Percentiles rank a stretch among this genome's conserved stretches.
phyloP scores from a whole-genome alignment of 1,284 basidiomycete genomes.

The Agaricales sp. region DNA sequence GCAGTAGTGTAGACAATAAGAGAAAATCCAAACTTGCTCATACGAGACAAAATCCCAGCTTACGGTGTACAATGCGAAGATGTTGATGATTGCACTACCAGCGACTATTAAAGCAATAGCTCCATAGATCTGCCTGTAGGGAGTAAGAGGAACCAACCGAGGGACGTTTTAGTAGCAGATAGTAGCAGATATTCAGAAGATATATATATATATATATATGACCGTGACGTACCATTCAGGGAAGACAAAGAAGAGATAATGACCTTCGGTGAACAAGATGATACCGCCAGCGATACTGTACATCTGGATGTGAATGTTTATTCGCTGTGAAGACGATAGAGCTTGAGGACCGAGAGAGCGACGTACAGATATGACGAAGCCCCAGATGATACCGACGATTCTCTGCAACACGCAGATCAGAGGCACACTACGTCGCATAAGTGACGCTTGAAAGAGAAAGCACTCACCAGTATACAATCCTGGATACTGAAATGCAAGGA shows the following conservation, averaged over 20 bases:
- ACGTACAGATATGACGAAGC: constrained; percentile 49
- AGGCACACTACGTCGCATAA: neutral
- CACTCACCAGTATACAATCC: constrained; percentile 59
- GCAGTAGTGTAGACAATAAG: constrained; percentile 36
- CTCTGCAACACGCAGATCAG: constrained; percentile 36
- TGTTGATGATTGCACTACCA: constrained; percentile 43
- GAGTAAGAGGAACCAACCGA: constrained; percentile 8
- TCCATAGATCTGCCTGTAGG: constrained; percentile 61
- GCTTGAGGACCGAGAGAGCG: constrained; percentile 6
- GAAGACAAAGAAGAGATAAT: constrained; percentile 59
- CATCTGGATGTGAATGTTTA: constrained; percentile 23
- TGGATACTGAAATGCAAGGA: constrained; percentile 51
- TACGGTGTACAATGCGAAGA: constrained; percentile 62
- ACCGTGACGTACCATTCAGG: constrained; percentile 49
- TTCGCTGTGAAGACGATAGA: constrained; percentile 7
- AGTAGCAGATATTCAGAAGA: no score
- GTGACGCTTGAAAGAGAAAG: constrained; percentile 47
- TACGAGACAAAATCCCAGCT: constrained; percentile 17
- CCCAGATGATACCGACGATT: constrained; percentile 69
- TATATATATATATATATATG: neutral
- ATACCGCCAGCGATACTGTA: constrained; percentile 65
- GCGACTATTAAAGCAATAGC: constrained; percentile 56
- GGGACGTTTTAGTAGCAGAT: no score
- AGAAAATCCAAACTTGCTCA: neutral
- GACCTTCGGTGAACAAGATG: constrained; percentile 54